Conservation (phyloP, 2,329 filamentous ascomycete genomes). For the Coleophoma eucalyptorum region DNA sequence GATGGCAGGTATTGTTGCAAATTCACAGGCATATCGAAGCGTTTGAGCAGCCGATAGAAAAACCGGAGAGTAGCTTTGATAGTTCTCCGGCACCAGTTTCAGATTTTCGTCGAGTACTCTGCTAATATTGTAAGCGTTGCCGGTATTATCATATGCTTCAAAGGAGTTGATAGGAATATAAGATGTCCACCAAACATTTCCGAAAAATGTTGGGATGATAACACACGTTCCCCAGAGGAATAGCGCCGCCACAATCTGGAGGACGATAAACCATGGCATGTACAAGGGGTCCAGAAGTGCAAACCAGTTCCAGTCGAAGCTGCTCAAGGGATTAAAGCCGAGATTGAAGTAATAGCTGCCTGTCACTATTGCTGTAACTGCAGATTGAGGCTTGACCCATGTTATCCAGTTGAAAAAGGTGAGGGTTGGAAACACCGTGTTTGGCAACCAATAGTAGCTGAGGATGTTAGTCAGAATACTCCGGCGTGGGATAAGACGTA, state of each 20-base stretch:
- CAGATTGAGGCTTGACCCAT: conserved; percentile 29
- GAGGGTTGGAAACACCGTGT: conserved; percentile 26
- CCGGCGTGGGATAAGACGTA: too few species aligned
- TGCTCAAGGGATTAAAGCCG: conserved; percentile 19
- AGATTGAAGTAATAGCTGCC: conserved; percentile 12
- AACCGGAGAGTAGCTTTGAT: neutral
- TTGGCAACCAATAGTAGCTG: conserved; percentile 24
- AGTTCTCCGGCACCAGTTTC: conserved; percentile 17
- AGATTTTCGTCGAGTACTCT: conserved; percentile 19
- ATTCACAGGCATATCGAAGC: too few species aligned
- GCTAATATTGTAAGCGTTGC: conserved; percentile 20
- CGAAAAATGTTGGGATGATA: conserved; percentile 16
- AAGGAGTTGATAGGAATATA: conserved; percentile 54
- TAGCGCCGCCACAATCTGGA: conserved; percentile 16
- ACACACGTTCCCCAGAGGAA: conserved; percentile 2
- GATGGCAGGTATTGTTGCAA: too few species aligned
- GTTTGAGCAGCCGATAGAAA: too few species aligned
- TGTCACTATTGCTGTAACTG: conserved; percentile 28
- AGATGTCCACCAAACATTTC: conserved; percentile 31
- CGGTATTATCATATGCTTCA: conserved; percentile 22
- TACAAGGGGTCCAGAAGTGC: conserved; percentile 24
- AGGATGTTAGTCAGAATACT: too few species aligned
- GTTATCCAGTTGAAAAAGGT: conserved; percentile 29
- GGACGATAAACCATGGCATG: conserved; percentile 23
- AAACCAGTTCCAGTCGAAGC: conserved; percentile 7